Evolutionary conservation across 2,329 filamentous ascomycete species (phyloP).

Genomic region (Torrubiellomyces zombiae): DNA sequence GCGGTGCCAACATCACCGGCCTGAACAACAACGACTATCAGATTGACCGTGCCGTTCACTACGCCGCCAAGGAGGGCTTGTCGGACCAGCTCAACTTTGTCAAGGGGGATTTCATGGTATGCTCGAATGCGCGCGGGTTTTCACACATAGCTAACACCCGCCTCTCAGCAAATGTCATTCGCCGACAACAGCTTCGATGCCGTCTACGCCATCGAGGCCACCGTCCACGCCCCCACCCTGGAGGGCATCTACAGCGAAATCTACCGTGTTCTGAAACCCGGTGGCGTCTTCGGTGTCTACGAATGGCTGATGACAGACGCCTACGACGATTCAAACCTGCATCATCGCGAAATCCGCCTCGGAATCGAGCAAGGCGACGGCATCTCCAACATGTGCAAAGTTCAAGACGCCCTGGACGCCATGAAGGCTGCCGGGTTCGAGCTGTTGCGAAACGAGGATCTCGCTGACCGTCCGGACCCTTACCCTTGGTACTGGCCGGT

Average conservation of each 20-base stretch:
- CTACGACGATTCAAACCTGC: constrained; percentile 77
- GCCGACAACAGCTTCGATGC: constrained; percentile 83
- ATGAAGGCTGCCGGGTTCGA: constrained; percentile 82
- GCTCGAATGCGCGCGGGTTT: constrained; percentile 4
- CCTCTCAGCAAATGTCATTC: constrained; percentile 60
- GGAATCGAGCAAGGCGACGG: constrained; percentile 93
- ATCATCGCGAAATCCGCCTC: constrained; percentile 78
- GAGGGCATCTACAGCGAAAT: constrained; percentile 91
- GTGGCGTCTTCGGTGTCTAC: constrained; percentile 90
- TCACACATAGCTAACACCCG: constrained; percentile 1
- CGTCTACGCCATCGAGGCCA: constrained; percentile 94
- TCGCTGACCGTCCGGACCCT: constrained; percentile 59
- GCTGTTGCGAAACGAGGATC: constrained; percentile 67
- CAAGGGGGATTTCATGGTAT: constrained; percentile 91
- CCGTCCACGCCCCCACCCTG: constrained; percentile 79
- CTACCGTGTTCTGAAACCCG: constrained; percentile 87
- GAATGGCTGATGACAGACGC: constrained; percentile 98
- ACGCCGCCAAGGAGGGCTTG: constrained; percentile 68
- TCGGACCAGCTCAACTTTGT: constrained; percentile 67
- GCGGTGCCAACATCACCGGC: constrained; percentile 73
- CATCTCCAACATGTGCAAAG: constrained; percentile 92
- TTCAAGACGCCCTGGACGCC: constrained; percentile 63
- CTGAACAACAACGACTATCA: constrained; percentile 99
- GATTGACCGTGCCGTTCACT: constrained; percentile 79
- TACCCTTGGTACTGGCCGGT: constrained; percentile 92